Conservation (phyloP, 2,329 filamentous ascomycete genomes). For the Sporothrix mexicana region DNA sequence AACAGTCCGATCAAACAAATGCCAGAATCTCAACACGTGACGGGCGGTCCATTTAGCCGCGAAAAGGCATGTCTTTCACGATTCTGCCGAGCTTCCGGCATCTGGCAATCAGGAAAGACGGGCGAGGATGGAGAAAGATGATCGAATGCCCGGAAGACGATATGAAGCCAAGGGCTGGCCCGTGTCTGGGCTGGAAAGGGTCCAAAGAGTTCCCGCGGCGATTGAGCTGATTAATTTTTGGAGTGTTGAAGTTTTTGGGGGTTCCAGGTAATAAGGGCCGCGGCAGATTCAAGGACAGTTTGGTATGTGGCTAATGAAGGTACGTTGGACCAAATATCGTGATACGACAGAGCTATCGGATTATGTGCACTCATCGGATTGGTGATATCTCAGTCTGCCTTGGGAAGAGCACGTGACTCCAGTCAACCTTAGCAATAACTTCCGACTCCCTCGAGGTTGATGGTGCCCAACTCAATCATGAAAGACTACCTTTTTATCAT, state of each 20-base stretch:
- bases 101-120: constrained; percentile 9
- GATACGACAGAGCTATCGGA: no score
- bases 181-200: constrained; percentile 1
- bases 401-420: background rate
- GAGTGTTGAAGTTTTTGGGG: background rate
- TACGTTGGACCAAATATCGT: no score
- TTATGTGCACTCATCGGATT: no score
- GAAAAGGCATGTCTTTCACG: constrained; percentile 9
- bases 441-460: background rate
- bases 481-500: no score
- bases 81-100: constrained; percentile 23
- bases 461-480: background rate
- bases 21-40: background rate
- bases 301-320: no score
- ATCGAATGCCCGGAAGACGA: background rate
- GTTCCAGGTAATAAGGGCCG: no score
- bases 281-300: no score
- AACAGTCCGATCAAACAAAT: background rate
- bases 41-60: constrained; percentile 22
- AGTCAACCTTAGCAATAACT: background rate
- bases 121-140: background rate
- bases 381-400: constrained; percentile 16
- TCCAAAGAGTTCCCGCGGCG: background rate
- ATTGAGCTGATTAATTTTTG: background rate
- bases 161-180: background rate